Base-by-base conservation (phyloP, 176 grass and related monocot species). In the Eremochloa ophiuroides region DNA sequence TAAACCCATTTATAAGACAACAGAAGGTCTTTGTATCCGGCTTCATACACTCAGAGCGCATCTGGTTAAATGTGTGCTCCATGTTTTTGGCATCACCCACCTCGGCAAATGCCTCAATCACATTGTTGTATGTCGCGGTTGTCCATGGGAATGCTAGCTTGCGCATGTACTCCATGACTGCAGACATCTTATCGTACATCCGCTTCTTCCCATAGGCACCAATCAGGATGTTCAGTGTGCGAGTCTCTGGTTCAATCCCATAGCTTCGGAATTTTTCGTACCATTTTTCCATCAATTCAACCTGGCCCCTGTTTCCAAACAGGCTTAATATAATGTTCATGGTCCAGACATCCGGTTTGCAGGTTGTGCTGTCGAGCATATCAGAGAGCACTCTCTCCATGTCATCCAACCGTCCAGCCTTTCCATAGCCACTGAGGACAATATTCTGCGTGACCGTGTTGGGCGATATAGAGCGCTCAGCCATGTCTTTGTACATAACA, bases 131-230 rank as follows among this genome's bases (percentile, higher is more conserved):
- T 0, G 95, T 98, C 30, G 95, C 86, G 6, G 90, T 95, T 11
- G 95, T 98, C 95, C 95, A 98, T 26, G 88, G 92, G 69, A 98
- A 92, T 1, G 87, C 80, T 35, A 95, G 73, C 84, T 81, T 98
- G 26, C 95, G 86, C 95, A 98, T 98, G 88, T 98, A 91, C 79
- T 98, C 95, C 92, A 98, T 98, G 22, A 98, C 92, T 0, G 95
- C 61, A 13, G 92, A 89, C 95, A 98, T 98, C 69, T 98, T 98
- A 76, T 98, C 81, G 9, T 95, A 93, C 86, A 98, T 85, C 37
- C 86, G 84, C 84, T 82, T 93, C 83, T 98, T 98, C 65, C 95
- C 92, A 9, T 98, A 98, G 34, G 92, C 78, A 13, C 95, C 92
- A 55, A 98, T 95, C 76, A 95, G 81, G 80, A 98, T 98, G 82